Evolutionary conservation across 1,284 basidiomycete species (phyloP).

Genomic region (Paramarasmius palmivorus): DNA sequence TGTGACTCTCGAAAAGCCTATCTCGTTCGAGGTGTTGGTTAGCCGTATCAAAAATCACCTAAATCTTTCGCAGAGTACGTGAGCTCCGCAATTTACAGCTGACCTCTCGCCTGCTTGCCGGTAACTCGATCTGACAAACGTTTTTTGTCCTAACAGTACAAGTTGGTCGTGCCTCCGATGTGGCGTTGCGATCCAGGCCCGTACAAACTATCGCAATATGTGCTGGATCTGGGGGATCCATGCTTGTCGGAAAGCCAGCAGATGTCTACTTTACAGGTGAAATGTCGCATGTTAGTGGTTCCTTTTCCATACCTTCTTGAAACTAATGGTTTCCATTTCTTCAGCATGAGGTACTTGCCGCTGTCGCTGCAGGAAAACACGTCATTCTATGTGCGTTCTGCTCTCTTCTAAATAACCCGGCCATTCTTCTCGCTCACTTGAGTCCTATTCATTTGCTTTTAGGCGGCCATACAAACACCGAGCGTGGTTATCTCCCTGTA

Average conservation of each 20-base stretch:
- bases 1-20: slow-evolving; percentile 57
- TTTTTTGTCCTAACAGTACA: slow-evolving; percentile 57
- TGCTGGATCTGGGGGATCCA: slow-evolving; percentile 80
- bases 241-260: slow-evolving; percentile 69
- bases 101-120: not conserved
- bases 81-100: not conserved
- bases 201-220: slow-evolving; percentile 75
- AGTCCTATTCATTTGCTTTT: slow-evolving; percentile 7
- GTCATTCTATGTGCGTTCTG: slow-evolving; percentile 73
- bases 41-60: slow-evolving; percentile 71
- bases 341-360: slow-evolving; percentile 83
- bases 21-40: slow-evolving; percentile 61
- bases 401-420: slow-evolving; percentile 22
- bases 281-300: slow-evolving; percentile 74
- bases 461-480: slow-evolving; percentile 87
- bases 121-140: slow-evolving; percentile 4
- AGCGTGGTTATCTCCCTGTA: slow-evolving; percentile 80
- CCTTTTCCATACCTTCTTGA: slow-evolving; percentile 15
- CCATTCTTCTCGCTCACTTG: slow-evolving; percentile 17
- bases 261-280: slow-evolving; percentile 92
- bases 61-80: slow-evolving; percentile 58
- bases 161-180: slow-evolving; percentile 55
- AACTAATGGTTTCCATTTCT: slow-evolving; percentile 5
- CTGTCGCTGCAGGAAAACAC: slow-evolving; percentile 69
- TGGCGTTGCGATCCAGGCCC: slow-evolving; percentile 27